Base-by-base conservation (phyloP, 2,329 filamentous ascomycete species). In the Xylariaceae sp. region DNA sequence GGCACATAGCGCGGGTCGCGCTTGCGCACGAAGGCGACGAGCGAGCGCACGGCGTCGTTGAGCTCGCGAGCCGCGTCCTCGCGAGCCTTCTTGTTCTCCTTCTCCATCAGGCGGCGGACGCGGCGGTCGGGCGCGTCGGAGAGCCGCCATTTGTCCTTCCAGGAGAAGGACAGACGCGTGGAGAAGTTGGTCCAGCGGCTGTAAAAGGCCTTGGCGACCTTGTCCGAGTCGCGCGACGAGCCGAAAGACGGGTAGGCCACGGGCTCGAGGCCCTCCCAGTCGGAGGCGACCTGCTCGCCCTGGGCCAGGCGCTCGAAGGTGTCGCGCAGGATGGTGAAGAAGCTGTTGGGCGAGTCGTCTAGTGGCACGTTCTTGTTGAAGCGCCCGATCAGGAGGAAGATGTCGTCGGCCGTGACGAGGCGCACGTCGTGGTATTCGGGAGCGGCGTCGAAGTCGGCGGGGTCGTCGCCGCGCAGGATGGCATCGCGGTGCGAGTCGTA, bases 401-500 rank as follows among this genome's bases (percentile, higher is more conserved):
- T 77, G 47, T 95, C 86, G 30, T 87, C 78, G 10, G 85, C 73
- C 3, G 83, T 86, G 6, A 86, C 94, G 42, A 93, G 68, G 32
- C 75, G 77, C 42, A 86, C 72, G 53, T 87, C 80, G 45, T 80
- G 61, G 45, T 68, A 72, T 28, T 81, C 77, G 45, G 76, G 77
- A 35, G 75, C 69, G 29, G 63, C 60, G 14, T 60, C 63, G 23
- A 56, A 59, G 18, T 58, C 60, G 55, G 45, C 64, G 19, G 66
- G 65, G 34, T 78, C 75, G 37, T 75, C 70, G 24, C 80, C 82
- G 19, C 75, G 73, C 42, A 96, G 64, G 41, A 96, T 93, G 32
- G 83, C 79, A 47, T 88, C 80, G 40, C 87, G 81, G 55, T 98
- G 92, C 3, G 88, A 88, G 61, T 98, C 90, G 63, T 98, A 98